Base-by-base conservation (phyloP, 352 stramenopile species). In the Pythium oligandrum region DNA sequence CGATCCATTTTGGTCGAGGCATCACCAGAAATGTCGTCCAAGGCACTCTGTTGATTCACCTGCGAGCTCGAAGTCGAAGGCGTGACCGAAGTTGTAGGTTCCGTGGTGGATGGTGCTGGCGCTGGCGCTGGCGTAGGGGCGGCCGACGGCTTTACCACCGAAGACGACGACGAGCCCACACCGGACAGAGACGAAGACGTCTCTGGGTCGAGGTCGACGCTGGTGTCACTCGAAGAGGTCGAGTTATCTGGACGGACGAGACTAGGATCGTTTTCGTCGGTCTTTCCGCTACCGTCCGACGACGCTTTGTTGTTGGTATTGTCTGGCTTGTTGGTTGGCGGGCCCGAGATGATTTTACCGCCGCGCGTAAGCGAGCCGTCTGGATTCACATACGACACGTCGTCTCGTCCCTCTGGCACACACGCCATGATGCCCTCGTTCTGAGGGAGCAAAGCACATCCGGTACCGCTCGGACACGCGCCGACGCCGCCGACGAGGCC, bases 381-480 rank as follows among this genome's bases (percentile, higher is more conserved):
- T 12, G 66, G 65, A 47, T 90, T 88, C 12, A 90, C 75, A 53
- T 88, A 90, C 34, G 73, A 68, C 47, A 90, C 68, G 53, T 87
- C 78, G 10, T 53, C 48, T 39, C 75, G 78, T 2, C 75, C 76
- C 2, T 55, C 46, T 6, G 61, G 17, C 1, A 86, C 78, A 53
- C 80, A 90, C 55, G 73, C 75, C 80, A 90, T 90, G 53, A 88
- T 80, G 9, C 61, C 61, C 31, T 75, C 74, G 48, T 81, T 61
- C 0, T 70, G 53, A 0, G 80, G 80, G 42, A 88, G 63, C 34
- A 88, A 63, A 17, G 78, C 80, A 49, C 80, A 90, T 45, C 61
- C 74, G 11, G 74, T 72, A 35, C 67, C 68, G 3, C 55, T 61
- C 1, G 80, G 80, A 42, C 80, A 91, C 2, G 70, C 65, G 37